A percentile compares a stretch with the other conserved stretches of the same genome.
These are phyloP conservation scores for Erodium texanum DNA, from an alignment of 441 rosid genomes.

Conservation along the genomic window DNA sequence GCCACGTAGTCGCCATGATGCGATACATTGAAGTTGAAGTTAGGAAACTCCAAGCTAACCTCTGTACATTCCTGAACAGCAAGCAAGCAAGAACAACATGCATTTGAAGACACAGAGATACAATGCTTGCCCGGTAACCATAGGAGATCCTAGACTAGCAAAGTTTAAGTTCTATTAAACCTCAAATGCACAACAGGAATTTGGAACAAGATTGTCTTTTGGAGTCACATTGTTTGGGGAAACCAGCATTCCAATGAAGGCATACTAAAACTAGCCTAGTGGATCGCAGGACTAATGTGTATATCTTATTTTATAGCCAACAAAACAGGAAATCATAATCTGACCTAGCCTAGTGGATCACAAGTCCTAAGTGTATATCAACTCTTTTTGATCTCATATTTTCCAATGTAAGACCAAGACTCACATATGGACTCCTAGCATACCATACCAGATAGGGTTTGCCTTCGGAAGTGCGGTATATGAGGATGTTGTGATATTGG, in stretches of 20 bases:
- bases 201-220: too few relatives aligned
- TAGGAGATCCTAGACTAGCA: not conserved
- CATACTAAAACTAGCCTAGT: too few relatives aligned
- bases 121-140: not conserved
- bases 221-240: too few relatives aligned
- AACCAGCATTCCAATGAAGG: too few relatives aligned
- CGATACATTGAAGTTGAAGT: constrained; percentile 62
- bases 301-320: too few relatives aligned
- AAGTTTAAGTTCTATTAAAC: not conserved
- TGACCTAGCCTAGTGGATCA: too few relatives aligned
- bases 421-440: too few relatives aligned
- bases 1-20: constrained; percentile 69
- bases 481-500: constrained; percentile 33
- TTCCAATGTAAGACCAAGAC: too few relatives aligned
- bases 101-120: constrained; percentile 7
- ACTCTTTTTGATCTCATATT: too few relatives aligned
- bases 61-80: constrained; percentile 33
- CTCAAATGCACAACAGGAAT: not conserved
- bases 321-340: too few relatives aligned
- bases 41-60: constrained; percentile 29
- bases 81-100: constrained; percentile 8
- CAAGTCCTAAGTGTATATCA: too few relatives aligned
- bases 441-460: constrained; percentile 52
- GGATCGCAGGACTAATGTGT: too few relatives aligned
- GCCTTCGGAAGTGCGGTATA: constrained; percentile 47